phyloP scores from a whole-genome alignment of 2,329 filamentous ascomycete species.

The Pseudogymnoascus sp. region DNA sequence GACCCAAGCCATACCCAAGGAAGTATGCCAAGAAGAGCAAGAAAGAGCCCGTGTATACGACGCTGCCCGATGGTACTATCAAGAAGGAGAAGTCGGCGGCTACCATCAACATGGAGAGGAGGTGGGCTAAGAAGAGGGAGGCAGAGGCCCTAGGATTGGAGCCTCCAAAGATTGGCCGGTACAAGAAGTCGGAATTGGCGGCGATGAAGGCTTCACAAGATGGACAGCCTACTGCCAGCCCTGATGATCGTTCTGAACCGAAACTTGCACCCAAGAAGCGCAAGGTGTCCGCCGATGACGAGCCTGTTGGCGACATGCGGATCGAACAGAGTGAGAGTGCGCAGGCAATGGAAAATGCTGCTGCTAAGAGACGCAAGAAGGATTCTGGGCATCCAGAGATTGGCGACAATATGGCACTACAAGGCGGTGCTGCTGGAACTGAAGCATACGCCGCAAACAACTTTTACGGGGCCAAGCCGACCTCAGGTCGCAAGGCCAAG shows the following conservation, averaged over 20 bases:
- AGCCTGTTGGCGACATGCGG: neutral
- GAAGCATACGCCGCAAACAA: neutral
- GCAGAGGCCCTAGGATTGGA: slow-evolving; percentile 9
- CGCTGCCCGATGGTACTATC: slow-evolving; percentile 9
- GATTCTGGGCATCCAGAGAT: neutral
- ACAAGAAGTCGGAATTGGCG: slow-evolving; percentile 8
- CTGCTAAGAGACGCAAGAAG: neutral
- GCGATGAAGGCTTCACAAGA: slow-evolving; percentile 2
- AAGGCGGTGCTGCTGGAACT: neutral
- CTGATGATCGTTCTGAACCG: neutral
- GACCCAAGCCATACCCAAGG: neutral
- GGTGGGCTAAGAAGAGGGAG: slow-evolving; percentile 11
- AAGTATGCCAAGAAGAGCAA: slow-evolving; percentile 5
- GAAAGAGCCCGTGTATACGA: neutral
- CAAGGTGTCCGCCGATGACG: neutral
- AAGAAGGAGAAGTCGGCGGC: slow-evolving; percentile 9
- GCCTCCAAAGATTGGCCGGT: slow-evolving; percentile 11
- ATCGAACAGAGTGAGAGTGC: neutral
- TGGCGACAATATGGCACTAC: neutral
- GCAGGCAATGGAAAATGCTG: neutral
- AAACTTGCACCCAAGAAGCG: slow-evolving; percentile 2
- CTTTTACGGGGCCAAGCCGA: neutral
- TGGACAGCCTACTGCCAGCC: neutral
- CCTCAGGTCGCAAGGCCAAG: neutral
- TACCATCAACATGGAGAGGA: slow-evolving; percentile 8